Evolutionary conservation across 805 yeast species (phyloP), one percentile per base, ranked within the genome.

Genomic region (Starmera caribaea): DNA sequence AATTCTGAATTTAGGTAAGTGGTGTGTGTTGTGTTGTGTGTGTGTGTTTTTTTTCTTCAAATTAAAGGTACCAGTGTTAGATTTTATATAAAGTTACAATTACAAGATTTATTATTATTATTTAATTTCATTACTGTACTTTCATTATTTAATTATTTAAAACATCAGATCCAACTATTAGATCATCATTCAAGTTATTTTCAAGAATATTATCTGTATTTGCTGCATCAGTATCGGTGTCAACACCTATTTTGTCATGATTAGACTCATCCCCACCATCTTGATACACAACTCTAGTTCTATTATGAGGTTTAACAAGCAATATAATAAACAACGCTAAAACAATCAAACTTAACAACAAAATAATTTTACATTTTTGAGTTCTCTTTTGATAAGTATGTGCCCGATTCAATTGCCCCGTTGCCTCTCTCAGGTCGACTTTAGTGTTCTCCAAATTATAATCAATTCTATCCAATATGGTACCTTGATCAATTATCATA

Each of bases 401-500:
- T 0, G 97, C 97, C 48, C 77, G 71, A 9, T 71, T 66, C 44
- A 92, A 65, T 61, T 92, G 92, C 44, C 76, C 74, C 44, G 84
- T 85, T 0, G 97, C 92, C 31, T 69, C 71, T 51, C 79, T 76
- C 43, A 90, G 73, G 47, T 87, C 82, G 30, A 75, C 75, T 3
- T 76, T 81, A n/a, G 95, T 81, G 43, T 78, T 79, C 44, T 81
- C 82, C 43, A 92, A 63, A 55, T 92, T 92, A 58, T 90, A 92
- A 60, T 90, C 98, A 41, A 92, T 90, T 48, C 97, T 68, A 61
- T 92, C 98, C 43, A 92, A 68, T 34, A 92, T 72, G 0, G 96
- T 86, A 1, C 98, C 98, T 61, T 92, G 98, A 53, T 92, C 97
- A 41, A 92, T 82, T 34, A 92, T 85, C 71, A 92, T 69, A 31